Conservation (phyloP, 2,329 filamentous ascomycete species). For the Venturia nashicola region DNA sequence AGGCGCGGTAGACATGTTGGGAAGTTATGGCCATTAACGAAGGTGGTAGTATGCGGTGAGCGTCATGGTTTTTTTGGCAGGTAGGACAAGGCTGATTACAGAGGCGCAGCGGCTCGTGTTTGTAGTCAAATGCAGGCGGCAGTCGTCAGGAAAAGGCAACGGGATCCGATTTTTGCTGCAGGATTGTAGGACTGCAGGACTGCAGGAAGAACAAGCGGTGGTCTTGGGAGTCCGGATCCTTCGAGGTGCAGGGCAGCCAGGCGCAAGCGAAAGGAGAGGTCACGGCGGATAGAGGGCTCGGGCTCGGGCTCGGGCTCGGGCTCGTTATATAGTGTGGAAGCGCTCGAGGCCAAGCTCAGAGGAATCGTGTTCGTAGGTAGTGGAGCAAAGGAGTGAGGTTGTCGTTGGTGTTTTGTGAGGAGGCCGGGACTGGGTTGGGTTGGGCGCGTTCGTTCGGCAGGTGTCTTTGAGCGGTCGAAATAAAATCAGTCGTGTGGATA, state of each 20-base stretch:
- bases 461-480: neutral
- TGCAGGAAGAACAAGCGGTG: too few species aligned
- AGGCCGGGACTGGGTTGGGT: neutral
- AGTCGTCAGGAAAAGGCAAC: neutral
- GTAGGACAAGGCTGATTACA: neutral
- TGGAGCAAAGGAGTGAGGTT: neutral
- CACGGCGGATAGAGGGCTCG: neutral
- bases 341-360: neutral
- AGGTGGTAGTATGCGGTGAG: neutral
- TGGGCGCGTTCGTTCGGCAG: neutral
- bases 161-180: neutral
- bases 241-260: neutral
- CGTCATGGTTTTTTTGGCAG: neutral
- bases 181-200: too few species aligned
- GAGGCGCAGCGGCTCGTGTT: neutral
- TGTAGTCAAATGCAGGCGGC: neutral
- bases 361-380: neutral
- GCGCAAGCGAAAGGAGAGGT: neutral
- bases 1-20: constrained; percentile 4
- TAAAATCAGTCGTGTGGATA: neutral
- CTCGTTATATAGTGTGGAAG: neutral
- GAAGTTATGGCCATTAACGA: neutral
- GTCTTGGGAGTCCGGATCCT: neutral
- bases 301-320: too few species aligned
- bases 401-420: neutral